phyloP scores from a whole-genome alignment of 2,329 filamentous ascomycete species.

The Ophiostoma himal-ulmi region DNA sequence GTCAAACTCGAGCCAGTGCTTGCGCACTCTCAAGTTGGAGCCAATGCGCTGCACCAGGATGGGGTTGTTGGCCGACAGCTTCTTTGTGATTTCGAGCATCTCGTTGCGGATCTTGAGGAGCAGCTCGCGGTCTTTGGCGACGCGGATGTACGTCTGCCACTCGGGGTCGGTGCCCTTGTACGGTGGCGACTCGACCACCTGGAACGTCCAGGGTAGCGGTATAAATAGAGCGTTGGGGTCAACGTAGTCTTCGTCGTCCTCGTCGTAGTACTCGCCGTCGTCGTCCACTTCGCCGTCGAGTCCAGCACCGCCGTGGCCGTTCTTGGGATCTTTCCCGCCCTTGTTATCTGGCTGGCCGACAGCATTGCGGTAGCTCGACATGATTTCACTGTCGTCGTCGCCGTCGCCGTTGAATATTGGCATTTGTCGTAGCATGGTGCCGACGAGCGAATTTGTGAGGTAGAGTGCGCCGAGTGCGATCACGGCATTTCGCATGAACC shows the following conservation, averaged over 20 bases:
- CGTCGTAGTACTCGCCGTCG: conserved; percentile 19
- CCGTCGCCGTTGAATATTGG: conserved; percentile 16
- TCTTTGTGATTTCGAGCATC: conserved; percentile 40
- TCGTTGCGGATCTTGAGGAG: conserved; percentile 43
- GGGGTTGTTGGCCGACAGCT: conserved; percentile 40
- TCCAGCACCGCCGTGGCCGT: neutral
- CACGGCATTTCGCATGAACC: conserved; percentile 23
- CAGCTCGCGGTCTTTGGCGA: conserved; percentile 49
- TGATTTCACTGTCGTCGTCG: conserved; percentile 25
- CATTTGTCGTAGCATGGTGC: neutral
- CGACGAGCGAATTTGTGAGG: neutral
- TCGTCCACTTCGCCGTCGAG: neutral
- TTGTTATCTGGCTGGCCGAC: conserved; percentile 37
- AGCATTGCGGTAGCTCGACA: conserved; percentile 36
- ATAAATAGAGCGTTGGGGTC: conserved; percentile 44
- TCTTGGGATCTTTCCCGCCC: neutral
- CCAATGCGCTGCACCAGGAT: conserved; percentile 43
- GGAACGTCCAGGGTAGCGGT: conserved; percentile 55
- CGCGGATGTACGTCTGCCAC: conserved; percentile 54
- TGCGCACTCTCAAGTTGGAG: conserved; percentile 43
- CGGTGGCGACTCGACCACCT: conserved; percentile 42
- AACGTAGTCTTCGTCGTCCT: conserved; percentile 8
- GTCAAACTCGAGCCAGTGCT: conserved; percentile 56
- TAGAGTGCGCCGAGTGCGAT: conserved; percentile 18
- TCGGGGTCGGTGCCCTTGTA: conserved; percentile 57